phyloP scores from a whole-genome alignment of 2,329 filamentous ascomycete species.

The Diaporthe citri region DNA sequence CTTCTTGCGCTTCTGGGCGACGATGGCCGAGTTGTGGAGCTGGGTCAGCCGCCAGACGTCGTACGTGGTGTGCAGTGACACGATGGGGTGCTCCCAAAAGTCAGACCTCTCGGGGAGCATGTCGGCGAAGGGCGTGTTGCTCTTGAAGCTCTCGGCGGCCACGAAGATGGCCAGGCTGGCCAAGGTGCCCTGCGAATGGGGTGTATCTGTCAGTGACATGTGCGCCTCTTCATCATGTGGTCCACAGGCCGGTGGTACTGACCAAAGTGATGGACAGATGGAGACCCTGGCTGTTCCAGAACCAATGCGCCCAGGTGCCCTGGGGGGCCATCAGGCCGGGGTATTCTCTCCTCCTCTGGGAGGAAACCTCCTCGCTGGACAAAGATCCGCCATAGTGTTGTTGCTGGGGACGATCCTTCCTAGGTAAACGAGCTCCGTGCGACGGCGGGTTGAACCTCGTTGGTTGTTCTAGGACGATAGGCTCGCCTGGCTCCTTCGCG shows the following conservation, averaged over 20 bases:
- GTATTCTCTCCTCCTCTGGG: slow-evolving; percentile 79
- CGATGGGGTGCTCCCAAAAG: slow-evolving; percentile 77
- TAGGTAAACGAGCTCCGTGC: slow-evolving; percentile 78
- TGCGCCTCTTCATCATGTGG: background rate
- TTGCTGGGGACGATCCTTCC: slow-evolving; percentile 66
- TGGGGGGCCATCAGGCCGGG: slow-evolving; percentile 90
- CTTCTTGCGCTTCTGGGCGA: slow-evolving; percentile 77
- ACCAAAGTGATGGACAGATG: slow-evolving; percentile 90
- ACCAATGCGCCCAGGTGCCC: slow-evolving; percentile 86
- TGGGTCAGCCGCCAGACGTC: slow-evolving; percentile 84
- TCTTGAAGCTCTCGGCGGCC: slow-evolving; percentile 82
- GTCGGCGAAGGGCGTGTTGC: slow-evolving; percentile 82
- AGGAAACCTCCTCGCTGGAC: slow-evolving; percentile 72
- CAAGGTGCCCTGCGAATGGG: slow-evolving; percentile 71
- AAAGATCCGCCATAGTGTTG: slow-evolving; percentile 82
- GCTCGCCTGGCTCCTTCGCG: slow-evolving; percentile 59
- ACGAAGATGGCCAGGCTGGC: slow-evolving; percentile 77
- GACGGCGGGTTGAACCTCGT: slow-evolving; percentile 93
- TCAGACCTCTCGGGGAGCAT: slow-evolving; percentile 80
- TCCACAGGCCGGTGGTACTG: background rate
- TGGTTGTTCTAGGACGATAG: slow-evolving; percentile 85
- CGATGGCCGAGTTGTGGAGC: slow-evolving; percentile 75
- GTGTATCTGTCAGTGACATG: slow-evolving; percentile 9
- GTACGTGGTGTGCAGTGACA: slow-evolving; percentile 73
- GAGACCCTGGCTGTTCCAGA: slow-evolving; percentile 81